Percentiles rank a stretch among this genome's conserved stretches.
phyloP scores from a whole-genome alignment of 495 filamentous ascomycete species.

The Xylaria venustula region DNA sequence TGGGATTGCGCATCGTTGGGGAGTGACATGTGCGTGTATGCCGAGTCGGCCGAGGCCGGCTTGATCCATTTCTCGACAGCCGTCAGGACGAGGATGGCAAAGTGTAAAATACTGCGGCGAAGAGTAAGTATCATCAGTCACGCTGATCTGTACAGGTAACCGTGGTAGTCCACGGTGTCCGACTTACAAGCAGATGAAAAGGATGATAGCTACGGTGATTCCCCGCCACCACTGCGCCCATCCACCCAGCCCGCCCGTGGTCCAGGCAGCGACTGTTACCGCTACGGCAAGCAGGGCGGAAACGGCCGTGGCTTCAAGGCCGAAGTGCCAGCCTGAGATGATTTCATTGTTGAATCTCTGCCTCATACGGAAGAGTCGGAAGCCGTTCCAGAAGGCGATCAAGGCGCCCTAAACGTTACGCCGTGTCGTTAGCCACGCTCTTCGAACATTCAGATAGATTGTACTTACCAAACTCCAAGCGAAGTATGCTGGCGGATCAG shows the following conservation, averaged over 20 bases:
- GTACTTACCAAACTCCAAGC: neutral
- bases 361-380: neutral
- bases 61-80: neutral
- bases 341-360: neutral
- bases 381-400: slow-evolving; percentile 3
- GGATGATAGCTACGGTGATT: neutral
- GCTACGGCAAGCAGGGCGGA: neutral
- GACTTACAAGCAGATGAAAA: neutral
- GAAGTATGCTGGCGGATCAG: neutral
- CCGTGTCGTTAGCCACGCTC: neutral
- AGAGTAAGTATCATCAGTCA: neutral
- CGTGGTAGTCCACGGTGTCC: neutral
- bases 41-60: no score
- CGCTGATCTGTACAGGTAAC: neutral
- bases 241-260: no score
- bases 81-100: neutral
- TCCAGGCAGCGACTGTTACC: neutral
- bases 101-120: neutral
- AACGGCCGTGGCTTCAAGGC: neutral
- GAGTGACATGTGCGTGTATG: neutral
- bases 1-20: neutral
- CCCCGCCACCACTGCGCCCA: neutral
- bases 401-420: neutral
- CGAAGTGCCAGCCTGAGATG: slow-evolving; percentile 2
- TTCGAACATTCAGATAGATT: neutral